These are phyloP conservation scores for Plenodomus lindquistii DNA, from an alignment of 2,329 filamentous ascomycete species.

Conservation along the genomic window DNA sequence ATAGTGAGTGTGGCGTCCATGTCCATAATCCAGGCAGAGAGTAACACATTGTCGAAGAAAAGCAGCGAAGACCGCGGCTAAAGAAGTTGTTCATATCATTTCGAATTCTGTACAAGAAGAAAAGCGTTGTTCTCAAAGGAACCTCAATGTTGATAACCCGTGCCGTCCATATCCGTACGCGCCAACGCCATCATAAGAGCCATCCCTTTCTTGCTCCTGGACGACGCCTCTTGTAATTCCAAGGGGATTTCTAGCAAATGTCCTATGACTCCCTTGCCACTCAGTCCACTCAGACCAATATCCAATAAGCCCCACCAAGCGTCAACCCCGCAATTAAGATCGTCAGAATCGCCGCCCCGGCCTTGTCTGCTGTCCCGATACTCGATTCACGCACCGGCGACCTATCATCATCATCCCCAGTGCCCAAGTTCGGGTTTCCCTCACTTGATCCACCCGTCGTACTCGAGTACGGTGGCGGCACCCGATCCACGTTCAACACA, in stretches of 20 bases:
- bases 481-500: conserved; percentile 46
- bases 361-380: conserved; percentile 46
- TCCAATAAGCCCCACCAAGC: conserved; percentile 27
- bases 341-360: conserved; percentile 50
- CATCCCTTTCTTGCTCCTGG: background rate
- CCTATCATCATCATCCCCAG: conserved; percentile 25
- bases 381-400: conserved; percentile 22
- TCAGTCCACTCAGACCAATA: conserved; percentile 12
- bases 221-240: no score
- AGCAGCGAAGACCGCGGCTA: no score
- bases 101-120: background rate
- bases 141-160: background rate
- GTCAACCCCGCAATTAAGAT: conserved; percentile 26
- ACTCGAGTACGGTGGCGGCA: conserved; percentile 51
- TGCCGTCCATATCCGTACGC: no score
- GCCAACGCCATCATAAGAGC: no score
- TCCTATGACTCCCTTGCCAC: no score
- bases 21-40: no score
- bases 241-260: no score
- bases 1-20: no score
- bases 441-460: conserved; percentile 55
- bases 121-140: no score
- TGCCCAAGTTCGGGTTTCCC: conserved; percentile 49
- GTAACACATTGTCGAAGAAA: no score
- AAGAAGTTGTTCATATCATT: background rate